Evolutionary conservation across 2,329 filamentous ascomycete genomes (phyloP), one percentile per base, ranked within the genome.

Genomic region (Hortaea werneckii): DNA sequence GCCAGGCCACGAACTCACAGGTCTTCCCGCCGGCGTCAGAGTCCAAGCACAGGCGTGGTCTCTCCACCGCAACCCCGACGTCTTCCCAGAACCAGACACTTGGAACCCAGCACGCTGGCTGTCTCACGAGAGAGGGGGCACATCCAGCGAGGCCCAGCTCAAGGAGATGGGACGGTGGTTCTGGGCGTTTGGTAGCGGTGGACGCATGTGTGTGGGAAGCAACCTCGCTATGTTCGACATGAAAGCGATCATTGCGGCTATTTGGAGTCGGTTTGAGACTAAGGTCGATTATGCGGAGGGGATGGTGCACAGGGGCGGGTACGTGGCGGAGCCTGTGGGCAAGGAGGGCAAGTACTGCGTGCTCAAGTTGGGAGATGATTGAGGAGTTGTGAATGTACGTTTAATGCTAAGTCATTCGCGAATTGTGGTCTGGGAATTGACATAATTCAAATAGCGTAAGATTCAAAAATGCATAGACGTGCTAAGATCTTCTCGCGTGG

Each of bases 161-260:
- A 58, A 46, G 42, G 66, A 72, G 49, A 72, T 71, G 68, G 62
- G 63, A 35, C 54, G 70, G 29, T 73, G 70, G 68, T 74, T 73
- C 58, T 74, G 71, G 71, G 70, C 71, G 1, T 74, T 74, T 54
- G 69, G 71, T 26, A 69, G 65, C 45, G 71, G 71, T 29, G 71
- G 71, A 1, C 57, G 71, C 40, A 74, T 74, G 71, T 74, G 71
- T 47, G 66, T 74, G 6, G 72, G 72, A 11, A 67, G 61, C 45
- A 70, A 75, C 46, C 50, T 75, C 42, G 72, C 72, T 1, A 63
- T 72, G 46, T 65, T 68, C 45, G 83, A 85, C 52, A 85, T 88
- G 68, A 88, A 88, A 64, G 70, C 83, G 39, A 76, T 82, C 5
- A 66, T 83, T 29, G 82, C 83, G 0, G 76, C 78, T 1, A 76